These are phyloP conservation scores for Centella asiatica DNA, from an alignment of 129 eudicot species.

Conservation along the genomic window DNA sequence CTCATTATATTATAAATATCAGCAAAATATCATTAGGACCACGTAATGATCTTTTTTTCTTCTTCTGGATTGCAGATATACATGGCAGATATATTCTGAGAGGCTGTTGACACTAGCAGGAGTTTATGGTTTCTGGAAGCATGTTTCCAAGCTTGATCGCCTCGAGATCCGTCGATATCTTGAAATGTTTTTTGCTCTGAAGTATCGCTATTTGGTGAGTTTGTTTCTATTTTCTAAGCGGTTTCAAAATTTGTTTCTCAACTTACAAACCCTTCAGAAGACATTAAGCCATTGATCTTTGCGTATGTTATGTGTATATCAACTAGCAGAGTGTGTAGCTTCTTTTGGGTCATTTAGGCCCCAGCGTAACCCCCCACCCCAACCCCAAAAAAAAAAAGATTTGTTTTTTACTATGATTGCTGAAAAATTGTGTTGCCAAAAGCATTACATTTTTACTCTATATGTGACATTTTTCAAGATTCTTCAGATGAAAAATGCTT, in stretches of 20 bases:
- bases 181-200: slow-evolving; percentile 71
- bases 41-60: not conserved
- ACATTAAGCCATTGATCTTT: not conserved
- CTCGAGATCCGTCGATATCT: slow-evolving; percentile 69
- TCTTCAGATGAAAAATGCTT: not conserved
- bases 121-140: slow-evolving; percentile 73
- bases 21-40: not conserved
- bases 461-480: not conserved
- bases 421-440: not conserved
- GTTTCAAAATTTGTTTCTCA: not conserved
- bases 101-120: slow-evolving; percentile 63
- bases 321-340: not conserved
- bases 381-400: no score
- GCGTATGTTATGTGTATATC: not conserved
- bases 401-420: no score
- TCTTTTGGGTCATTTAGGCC: not conserved
- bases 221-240: not conserved
- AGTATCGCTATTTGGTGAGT: slow-evolving; percentile 50
- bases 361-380: no score
- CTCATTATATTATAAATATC: not conserved
- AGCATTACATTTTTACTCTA: not conserved
- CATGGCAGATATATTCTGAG: slow-evolving; percentile 72
- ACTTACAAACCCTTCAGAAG: not conserved
- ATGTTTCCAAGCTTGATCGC: slow-evolving; percentile 54
- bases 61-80: slow-evolving; percentile 30